Percentiles rank a stretch among this genome's conserved stretches.
Evolutionary conservation across 768 basidiomycete genomes (phyloP).

Genomic region (Sarcodon sp.): DNA sequence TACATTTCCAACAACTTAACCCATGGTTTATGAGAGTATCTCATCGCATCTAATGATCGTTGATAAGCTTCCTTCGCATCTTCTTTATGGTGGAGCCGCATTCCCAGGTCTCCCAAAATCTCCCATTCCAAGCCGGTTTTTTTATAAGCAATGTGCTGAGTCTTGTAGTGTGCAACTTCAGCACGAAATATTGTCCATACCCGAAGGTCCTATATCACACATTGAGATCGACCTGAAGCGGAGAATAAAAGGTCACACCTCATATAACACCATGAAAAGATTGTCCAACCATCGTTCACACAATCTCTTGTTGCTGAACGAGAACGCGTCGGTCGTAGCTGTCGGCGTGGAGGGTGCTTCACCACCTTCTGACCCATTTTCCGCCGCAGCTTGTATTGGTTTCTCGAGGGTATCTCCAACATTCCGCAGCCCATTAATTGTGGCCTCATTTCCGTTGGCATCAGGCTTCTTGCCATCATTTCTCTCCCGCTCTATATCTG

Average conservation of each 20-base stretch:
- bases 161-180: slow-evolving; percentile 97
- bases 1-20: slow-evolving; percentile 90
- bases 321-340: slow-evolving; percentile 44
- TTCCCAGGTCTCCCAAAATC: slow-evolving; percentile 87
- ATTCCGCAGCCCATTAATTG: slow-evolving; percentile 16
- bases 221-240: neutral
- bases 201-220: slow-evolving; percentile 59
- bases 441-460: slow-evolving; percentile 30
- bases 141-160: slow-evolving; percentile 93
- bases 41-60: slow-evolving; percentile 75
- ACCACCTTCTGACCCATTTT: slow-evolving; percentile 13
- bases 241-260: slow-evolving; percentile 31
- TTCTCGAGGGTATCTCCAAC: slow-evolving; percentile 21
- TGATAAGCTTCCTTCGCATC: slow-evolving; percentile 98
- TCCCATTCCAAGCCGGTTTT: slow-evolving; percentile 99
- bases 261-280: slow-evolving; percentile 95
- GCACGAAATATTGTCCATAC: slow-evolving; percentile 99
- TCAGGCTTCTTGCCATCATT: slow-evolving; percentile 42
- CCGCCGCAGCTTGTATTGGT: slow-evolving; percentile 29
- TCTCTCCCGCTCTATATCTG: slow-evolving; percentile 20
- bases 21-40: slow-evolving; percentile 91
- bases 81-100: slow-evolving; percentile 93
- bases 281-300: slow-evolving; percentile 99
- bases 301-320: slow-evolving; percentile 91
- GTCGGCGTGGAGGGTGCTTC: slow-evolving; percentile 9